Evolutionary conservation across 352 stramenopile genomes (phyloP).

Genomic region (Phytopythium cucurbitacearum): DNA sequence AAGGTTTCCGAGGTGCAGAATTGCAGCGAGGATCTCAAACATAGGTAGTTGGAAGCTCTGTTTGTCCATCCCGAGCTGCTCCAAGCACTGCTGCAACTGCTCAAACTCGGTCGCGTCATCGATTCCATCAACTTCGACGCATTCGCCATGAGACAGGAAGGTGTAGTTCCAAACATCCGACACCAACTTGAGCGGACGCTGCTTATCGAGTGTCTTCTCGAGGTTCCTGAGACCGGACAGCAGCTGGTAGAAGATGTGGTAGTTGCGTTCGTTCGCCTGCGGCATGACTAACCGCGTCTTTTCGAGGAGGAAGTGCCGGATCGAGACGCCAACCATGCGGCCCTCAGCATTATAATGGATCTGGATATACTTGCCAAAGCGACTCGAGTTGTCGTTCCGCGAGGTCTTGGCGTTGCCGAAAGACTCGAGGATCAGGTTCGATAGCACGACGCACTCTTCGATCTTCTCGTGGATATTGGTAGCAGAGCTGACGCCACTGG

Average conservation of each 20-base stretch:
- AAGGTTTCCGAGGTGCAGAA: slow-evolving; percentile 71
- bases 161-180: slow-evolving; percentile 66
- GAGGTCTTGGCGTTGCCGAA: slow-evolving; percentile 86
- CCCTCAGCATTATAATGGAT: slow-evolving; percentile 76
- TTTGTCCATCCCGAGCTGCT: slow-evolving; percentile 64
- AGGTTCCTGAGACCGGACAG: slow-evolving; percentile 42
- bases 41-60: slow-evolving; percentile 59
- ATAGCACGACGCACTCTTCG: slow-evolving; percentile 78
- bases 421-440: slow-evolving; percentile 79
- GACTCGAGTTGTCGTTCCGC: slow-evolving; percentile 88
- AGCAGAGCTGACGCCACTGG: slow-evolving; percentile 6
- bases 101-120: slow-evolving; percentile 72
- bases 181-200: slow-evolving; percentile 23
- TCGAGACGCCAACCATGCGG: slow-evolving; percentile 70
- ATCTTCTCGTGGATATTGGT: slow-evolving; percentile 68
- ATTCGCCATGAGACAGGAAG: slow-evolving; percentile 69
- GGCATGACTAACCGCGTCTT: slow-evolving; percentile 73
- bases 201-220: slow-evolving; percentile 9
- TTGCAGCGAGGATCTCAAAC: slow-evolving; percentile 66
- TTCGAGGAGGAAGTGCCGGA: slow-evolving; percentile 77
- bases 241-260: slow-evolving; percentile 83
- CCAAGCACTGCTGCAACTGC: slow-evolving; percentile 55
- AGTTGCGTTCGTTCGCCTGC: slow-evolving; percentile 72
- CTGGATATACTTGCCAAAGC: slow-evolving; percentile 90
- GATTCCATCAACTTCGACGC: slow-evolving; percentile 67